Base-by-base conservation (phyloP, 805 yeast species). In the Starmerella davenportii region DNA sequence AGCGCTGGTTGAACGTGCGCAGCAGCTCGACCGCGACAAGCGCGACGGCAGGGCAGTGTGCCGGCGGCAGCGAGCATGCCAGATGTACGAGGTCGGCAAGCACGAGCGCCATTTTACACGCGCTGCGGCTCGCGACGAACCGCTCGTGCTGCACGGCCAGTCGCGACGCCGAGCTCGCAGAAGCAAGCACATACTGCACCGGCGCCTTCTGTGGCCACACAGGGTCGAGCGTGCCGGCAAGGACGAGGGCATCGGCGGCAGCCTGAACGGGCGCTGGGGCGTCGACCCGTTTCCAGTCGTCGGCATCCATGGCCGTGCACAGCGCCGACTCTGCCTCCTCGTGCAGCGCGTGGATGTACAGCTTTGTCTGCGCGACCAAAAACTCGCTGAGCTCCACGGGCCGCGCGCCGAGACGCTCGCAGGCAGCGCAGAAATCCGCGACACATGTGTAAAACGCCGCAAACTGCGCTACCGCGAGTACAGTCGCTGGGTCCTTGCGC, bases 261-360 rank as follows among this genome's bases (percentile, higher is more conserved):
- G 39, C 47, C 50, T 78, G 85, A 2, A 73, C 54, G 1, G 53
- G 52, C 1, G 59, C 52, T 0, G 70, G 52, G 8, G 74, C 69
- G n/a, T 70, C 68, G 16, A 68, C 70, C 38, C 85, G 93, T 42
- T 70, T 72, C 96, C 96, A 87, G 18, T 61, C 61, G 46, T 85
- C 96, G 35, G 62, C 60, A 37, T 79, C 85, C 40, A 79, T 61
- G 15, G 63, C 59, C 3, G 52, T 52, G 4, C 68, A 60, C 21
- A 80, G 56, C 4, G 56, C 53, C 39, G 65, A 66, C 37, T 71
- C 54, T 20, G 68, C 63, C 14, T 62, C 61, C 35, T 65, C 64
- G 45, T 78, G 84, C 48, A 69, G 68, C 24, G 71, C 61, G 23
- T 62, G 61, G 28, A 72, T 58, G 52, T 71, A 84, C 39, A 68